A percentile compares a stretch with the other conserved stretches of the same genome.
Evolutionary conservation across 2,329 filamentous ascomycete genomes (phyloP).

Genomic region (Diplodia seriata): DNA sequence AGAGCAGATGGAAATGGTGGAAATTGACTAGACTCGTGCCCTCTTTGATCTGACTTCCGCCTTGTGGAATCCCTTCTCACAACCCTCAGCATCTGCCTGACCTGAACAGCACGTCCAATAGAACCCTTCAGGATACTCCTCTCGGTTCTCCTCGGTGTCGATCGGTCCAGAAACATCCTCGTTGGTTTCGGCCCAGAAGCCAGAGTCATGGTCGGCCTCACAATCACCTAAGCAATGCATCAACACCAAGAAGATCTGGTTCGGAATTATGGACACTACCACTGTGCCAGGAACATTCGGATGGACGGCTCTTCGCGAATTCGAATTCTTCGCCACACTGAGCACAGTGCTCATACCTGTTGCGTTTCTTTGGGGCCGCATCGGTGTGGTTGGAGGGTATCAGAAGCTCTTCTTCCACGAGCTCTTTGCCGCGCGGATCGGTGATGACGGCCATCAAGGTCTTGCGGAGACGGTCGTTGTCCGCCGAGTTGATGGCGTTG

Average conservation of each 20-base stretch:
- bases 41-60: not conserved
- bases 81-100: constrained; percentile 32
- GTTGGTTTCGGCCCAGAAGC: constrained; percentile 35
- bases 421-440: not conserved
- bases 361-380: not conserved
- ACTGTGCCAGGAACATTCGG: not conserved
- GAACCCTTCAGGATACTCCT: constrained; percentile 41
- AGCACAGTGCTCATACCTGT: not conserved
- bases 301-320: not conserved
- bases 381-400: not conserved
- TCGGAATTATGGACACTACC: not conserved
- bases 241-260: not conserved
- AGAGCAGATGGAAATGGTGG: not conserved
- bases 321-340: constrained; percentile 16
- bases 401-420: not conserved
- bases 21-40: not conserved
- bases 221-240: constrained; percentile 1
- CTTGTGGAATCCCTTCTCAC: constrained; percentile 32
- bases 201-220: not conserved
- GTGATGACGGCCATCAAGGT: not conserved
- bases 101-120: constrained; percentile 42
- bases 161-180: constrained; percentile 37
- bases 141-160: constrained; percentile 37
- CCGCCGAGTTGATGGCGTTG: constrained; percentile 6
- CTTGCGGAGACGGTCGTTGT: not conserved